phyloP scores from a whole-genome alignment of 106 monocot species.

The Narthecium ossifragum region DNA sequence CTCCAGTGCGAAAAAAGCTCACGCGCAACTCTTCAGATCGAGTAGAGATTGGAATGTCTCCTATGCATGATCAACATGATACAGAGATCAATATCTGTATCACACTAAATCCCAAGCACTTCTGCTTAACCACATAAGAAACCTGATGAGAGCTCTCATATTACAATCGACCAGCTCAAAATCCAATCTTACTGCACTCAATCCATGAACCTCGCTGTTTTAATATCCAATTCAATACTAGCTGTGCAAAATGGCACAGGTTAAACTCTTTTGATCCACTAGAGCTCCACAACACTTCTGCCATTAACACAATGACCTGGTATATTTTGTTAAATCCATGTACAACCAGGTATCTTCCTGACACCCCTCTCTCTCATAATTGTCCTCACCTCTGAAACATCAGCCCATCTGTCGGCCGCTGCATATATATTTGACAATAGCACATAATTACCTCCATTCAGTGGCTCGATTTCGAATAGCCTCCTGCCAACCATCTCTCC shows the following conservation, averaged over 20 bases:
- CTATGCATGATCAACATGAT: no score
- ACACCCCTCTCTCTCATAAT: slow-evolving; percentile 50
- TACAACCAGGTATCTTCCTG: slow-evolving; percentile 58
- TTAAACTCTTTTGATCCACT: no score
- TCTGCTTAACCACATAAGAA: no score
- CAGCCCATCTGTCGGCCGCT: slow-evolving; percentile 44
- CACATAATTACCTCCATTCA: slow-evolving; percentile 72
- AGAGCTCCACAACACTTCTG: no score
- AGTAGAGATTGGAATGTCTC: no score
- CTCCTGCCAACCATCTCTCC: slow-evolving; percentile 37
- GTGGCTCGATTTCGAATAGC: slow-evolving; percentile 57
- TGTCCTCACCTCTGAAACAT: slow-evolving; percentile 46
- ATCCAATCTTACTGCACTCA: background rate
- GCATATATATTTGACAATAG: slow-evolving; percentile 75
- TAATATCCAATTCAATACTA: background rate
- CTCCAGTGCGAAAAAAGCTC: no score
- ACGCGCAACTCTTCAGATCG: no score
- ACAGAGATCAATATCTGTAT: no score
- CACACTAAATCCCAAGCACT: no score
- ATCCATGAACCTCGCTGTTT: background rate
- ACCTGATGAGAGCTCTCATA: background rate
- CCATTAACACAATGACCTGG: no score
- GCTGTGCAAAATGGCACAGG: background rate
- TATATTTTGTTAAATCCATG: slow-evolving; percentile 39
- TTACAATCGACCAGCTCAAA: background rate